Percentiles rank a stretch among this genome's conserved stretches.
phyloP scores from a whole-genome alignment of 352 stramenopile species.

The Sclerospora graminicola region DNA sequence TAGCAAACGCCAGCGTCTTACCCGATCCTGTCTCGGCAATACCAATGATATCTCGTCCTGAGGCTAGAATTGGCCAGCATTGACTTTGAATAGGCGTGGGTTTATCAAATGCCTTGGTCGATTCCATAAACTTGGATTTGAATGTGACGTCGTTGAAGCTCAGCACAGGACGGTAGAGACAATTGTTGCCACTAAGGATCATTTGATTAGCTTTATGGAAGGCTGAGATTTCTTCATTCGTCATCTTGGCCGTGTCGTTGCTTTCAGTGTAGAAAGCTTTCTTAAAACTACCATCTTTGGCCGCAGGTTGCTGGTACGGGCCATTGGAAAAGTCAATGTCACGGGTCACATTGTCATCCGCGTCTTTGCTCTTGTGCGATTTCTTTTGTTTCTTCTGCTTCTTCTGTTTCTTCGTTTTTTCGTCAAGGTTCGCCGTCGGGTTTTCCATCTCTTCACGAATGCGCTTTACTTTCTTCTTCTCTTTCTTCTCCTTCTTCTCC shows the following conservation, averaged over 20 bases:
- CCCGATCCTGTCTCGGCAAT: constrained; percentile 92
- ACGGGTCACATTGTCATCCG: constrained; percentile 22
- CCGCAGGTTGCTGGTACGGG: constrained; percentile 59
- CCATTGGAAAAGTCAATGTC: constrained; percentile 53
- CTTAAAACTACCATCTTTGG: constrained; percentile 61
- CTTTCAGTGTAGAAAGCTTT: constrained; percentile 83
- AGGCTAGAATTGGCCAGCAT: constrained; percentile 90
- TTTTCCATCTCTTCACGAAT: constrained; percentile 30
- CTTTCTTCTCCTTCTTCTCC: constrained; percentile 17
- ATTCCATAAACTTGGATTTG: constrained; percentile 83
- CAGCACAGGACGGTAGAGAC: constrained; percentile 79
- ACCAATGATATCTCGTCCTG: constrained; percentile 83
- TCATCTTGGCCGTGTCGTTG: constrained; percentile 56
- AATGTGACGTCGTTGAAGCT: constrained; percentile 64
- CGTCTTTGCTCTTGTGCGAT: constrained; percentile 29
- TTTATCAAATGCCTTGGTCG: constrained; percentile 80
- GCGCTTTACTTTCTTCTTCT: constrained; percentile 19
- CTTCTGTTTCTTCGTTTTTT: constrained; percentile 27
- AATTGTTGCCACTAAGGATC: constrained; percentile 78
- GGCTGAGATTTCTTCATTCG: constrained; percentile 64
- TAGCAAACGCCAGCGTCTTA: constrained; percentile 95
- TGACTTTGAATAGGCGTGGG: constrained; percentile 97
- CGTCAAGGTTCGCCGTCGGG: constrained; percentile 30
- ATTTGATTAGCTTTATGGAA: constrained; percentile 84
- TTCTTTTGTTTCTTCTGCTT: constrained; percentile 35